Evolutionary conservation across 2,329 filamentous ascomycete genomes (phyloP).

Genomic region (Botrytis squamosa): DNA sequence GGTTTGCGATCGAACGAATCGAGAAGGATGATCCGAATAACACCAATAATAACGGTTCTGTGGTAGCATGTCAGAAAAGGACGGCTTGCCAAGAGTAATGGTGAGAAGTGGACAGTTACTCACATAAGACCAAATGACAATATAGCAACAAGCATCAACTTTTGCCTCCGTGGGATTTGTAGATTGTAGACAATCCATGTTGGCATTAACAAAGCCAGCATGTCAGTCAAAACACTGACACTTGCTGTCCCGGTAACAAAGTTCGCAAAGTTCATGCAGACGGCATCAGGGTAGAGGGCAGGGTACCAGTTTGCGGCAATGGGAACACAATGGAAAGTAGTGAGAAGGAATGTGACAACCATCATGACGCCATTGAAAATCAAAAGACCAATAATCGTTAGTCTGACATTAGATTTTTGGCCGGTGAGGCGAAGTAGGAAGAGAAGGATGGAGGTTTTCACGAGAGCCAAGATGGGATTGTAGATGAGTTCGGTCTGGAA

Average conservation of each 20-base stretch:
- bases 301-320: constrained; percentile 23
- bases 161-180: constrained; percentile 21
- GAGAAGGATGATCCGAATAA: constrained; percentile 9
- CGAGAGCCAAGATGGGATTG: constrained; percentile 47
- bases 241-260: constrained; percentile 18
- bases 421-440: constrained; percentile 46
- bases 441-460: constrained; percentile 48
- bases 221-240: constrained; percentile 21
- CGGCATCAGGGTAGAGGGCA: constrained; percentile 16
- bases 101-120: neutral
- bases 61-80: neutral
- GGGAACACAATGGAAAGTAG: constrained; percentile 22
- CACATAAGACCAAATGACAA: constrained; percentile 12
- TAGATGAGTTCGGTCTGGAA: constrained; percentile 34
- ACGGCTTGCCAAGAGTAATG: neutral
- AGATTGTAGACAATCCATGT: constrained; percentile 27
- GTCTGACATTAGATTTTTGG: constrained; percentile 40
- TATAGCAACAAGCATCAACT: constrained; percentile 20
- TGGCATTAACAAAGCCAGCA: constrained; percentile 21
- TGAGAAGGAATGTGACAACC: constrained; percentile 10
- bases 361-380: constrained; percentile 18
- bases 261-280: constrained; percentile 22
- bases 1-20: neutral
- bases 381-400: constrained; percentile 35
- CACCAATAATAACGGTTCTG: neutral